These are phyloP conservation scores for Chrysosporium keratinophilum DNA, from an alignment of 2,329 filamentous ascomycete genomes.

Conservation along the genomic window DNA sequence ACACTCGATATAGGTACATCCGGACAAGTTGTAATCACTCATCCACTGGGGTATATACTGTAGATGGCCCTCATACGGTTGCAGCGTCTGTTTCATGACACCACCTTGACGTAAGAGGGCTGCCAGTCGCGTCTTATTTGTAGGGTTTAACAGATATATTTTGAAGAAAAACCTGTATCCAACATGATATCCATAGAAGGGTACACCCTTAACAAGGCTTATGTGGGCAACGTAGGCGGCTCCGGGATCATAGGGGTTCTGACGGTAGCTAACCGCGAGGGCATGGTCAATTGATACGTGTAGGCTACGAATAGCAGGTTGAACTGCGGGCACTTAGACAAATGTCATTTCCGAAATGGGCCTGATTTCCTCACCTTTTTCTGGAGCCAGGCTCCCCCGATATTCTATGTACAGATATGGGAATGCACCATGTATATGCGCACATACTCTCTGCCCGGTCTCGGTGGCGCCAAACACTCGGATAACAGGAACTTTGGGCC, in stretches of 20 bases:
- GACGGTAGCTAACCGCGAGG: constrained; percentile 71
- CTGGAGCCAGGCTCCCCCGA: constrained; percentile 53
- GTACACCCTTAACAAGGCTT: constrained; percentile 80
- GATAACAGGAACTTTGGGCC: constrained; percentile 71
- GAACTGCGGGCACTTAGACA: constrained; percentile 44
- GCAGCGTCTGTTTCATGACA: constrained; percentile 71
- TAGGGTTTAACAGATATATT: constrained; percentile 83
- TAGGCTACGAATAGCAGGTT: constrained; percentile 63
- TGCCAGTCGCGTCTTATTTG: constrained; percentile 73
- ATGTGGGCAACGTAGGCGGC: constrained; percentile 77
- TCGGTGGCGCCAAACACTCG: constrained; percentile 87
- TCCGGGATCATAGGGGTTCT: constrained; percentile 59
- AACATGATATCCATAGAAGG: constrained; percentile 92
- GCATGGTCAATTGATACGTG: constrained; percentile 87
- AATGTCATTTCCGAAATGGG: not conserved
- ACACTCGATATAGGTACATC: constrained; percentile 75
- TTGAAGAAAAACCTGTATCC: constrained; percentile 88
- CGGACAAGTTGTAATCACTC: constrained; percentile 95
- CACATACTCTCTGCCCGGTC: constrained; percentile 90
- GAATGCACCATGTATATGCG: constrained; percentile 89
- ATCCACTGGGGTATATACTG: constrained; percentile 95
- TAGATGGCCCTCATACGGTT: constrained; percentile 88
- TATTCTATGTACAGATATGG: constrained; percentile 94
- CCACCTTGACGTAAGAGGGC: constrained; percentile 81
- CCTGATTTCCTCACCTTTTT: constrained; percentile 49